Evolutionary conservation across 352 stramenopile species (phyloP), one percentile per base, ranked within the genome.

Genomic region (Phytophthora multivora): DNA sequence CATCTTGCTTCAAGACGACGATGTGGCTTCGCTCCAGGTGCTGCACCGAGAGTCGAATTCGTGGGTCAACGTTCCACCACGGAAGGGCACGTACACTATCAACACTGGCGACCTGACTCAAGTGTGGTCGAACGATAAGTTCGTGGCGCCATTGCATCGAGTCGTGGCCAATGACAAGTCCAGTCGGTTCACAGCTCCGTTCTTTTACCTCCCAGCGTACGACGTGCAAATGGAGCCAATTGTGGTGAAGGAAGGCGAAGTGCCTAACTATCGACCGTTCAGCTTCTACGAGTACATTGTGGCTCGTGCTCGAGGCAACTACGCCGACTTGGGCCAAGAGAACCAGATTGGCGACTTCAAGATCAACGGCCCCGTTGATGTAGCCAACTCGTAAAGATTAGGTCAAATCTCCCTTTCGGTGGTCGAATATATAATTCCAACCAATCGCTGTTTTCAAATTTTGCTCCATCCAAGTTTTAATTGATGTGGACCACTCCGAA

Each of bases 241-340:
- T 57, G 51, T 88, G 23, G 53, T 78, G n/a, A 57, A 65, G 9
- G 69, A 60, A 9, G 62, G 39, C 4, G 66, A 83, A 2, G 65
- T 57, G 46, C 56, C 80, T 0, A 73, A 67, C 26, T 98, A 97
- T 65, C 69, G 83, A 6, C 61, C 87, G 18, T 76, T 97, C n/a
- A 83, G 81, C 19, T 98, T 90, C 86, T 85, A 83, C 26, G 91
- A 97, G 50, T 98, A 95, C 66, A 80, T 90, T 39, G 72, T 83
- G 35, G 59, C 89, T 36, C 84, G 93, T 18, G 96, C 97, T 79
- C 83, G 89, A 26, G 92, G 95, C 40, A 90, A 98, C 72, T 93
- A 96, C 59, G 91, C 86, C 4, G 87, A 98, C 76, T 57, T 92
- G 21, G 95, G 95, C 19, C 74, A 89, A n/a, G 95, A 98, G 56